phyloP scores from a whole-genome alignment of 345 rosid genomes.

The Abelmoschus esculentus region DNA sequence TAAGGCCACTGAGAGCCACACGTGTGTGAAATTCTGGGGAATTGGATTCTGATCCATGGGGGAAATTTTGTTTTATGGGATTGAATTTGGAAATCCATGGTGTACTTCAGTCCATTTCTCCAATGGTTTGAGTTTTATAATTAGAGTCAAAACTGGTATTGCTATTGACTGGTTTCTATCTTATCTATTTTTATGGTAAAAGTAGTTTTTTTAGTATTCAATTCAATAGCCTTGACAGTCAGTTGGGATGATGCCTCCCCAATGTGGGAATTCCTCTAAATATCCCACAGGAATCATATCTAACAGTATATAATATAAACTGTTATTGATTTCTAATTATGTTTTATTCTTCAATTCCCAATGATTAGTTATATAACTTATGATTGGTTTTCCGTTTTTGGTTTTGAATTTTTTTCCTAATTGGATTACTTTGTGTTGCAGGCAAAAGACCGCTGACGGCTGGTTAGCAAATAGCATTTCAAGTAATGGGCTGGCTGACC shows the following conservation, averaged over 20 bases:
- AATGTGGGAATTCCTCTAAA: not conserved
- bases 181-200: not conserved
- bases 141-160: not conserved
- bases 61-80: not conserved
- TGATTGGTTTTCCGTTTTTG: not conserved
- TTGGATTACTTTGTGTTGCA: constrained; percentile 24
- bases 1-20: not conserved
- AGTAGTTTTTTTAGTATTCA: not conserved
- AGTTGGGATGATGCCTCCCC: not conserved
- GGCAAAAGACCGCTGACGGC: constrained; percentile 27
- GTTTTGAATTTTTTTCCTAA: constrained; percentile 14
- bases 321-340: constrained; percentile 1
- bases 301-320: not conserved
- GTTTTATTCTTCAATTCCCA: not conserved
- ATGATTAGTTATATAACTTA: not conserved
- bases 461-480: constrained; percentile 10
- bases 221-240: not conserved
- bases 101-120: not conserved
- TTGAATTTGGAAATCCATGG: constrained; percentile 10
- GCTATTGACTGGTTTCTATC: not conserved
- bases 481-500: constrained; percentile 75
- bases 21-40: constrained; percentile 2
- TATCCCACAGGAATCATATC: not conserved
- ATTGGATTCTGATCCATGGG: not conserved
- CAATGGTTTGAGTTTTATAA: constrained; percentile 1